A percentile compares a stretch with the other conserved stretches of the same genome.
Conservation (phyloP, 805 yeast genomes). For the Kregervanrija fluxuum region DNA sequence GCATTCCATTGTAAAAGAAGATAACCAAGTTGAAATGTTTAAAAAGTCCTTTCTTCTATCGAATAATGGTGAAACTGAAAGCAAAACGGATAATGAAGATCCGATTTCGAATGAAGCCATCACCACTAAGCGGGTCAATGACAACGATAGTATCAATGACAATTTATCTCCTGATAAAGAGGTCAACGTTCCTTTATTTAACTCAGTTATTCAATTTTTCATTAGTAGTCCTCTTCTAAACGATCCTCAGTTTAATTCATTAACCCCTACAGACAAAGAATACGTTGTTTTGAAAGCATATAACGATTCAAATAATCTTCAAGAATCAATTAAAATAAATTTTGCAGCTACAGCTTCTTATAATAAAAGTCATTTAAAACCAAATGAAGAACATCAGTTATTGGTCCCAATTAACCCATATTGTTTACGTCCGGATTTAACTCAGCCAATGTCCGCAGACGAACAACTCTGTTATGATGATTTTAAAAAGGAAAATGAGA, state of each 20-base stretch:
- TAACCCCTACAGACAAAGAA: constrained; percentile 31
- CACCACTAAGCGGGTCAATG: background rate
- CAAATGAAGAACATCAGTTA: constrained; percentile 35
- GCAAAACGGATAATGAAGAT: background rate
- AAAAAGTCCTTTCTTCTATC: background rate
- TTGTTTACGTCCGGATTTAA: constrained; percentile 53
- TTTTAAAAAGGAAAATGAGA: constrained; percentile 47
- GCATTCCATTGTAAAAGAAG: constrained; percentile 1
- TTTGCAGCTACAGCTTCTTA: constrained; percentile 31
- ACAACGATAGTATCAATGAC: background rate
- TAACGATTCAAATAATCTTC: constrained; percentile 19
- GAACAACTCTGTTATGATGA: constrained; percentile 47
- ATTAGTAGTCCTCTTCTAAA: constrained; percentile 23
- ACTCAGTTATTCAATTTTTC: constrained; percentile 25
- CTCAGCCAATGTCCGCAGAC: constrained; percentile 44
- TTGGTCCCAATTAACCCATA: constrained; percentile 38
- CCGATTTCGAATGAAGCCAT: background rate
- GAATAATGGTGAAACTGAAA: background rate
- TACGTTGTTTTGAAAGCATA: constrained; percentile 27
- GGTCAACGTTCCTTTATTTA: constrained; percentile 29
- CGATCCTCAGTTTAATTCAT: constrained; percentile 29
- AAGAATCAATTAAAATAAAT: constrained; percentile 17
- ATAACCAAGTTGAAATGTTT: too few species aligned
- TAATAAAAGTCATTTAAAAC: constrained; percentile 31
- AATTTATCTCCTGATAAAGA: constrained; percentile 25